phyloP scores from a whole-genome alignment of 2,329 filamentous ascomycete species.

The Colletotrichum orbiculare region DNA sequence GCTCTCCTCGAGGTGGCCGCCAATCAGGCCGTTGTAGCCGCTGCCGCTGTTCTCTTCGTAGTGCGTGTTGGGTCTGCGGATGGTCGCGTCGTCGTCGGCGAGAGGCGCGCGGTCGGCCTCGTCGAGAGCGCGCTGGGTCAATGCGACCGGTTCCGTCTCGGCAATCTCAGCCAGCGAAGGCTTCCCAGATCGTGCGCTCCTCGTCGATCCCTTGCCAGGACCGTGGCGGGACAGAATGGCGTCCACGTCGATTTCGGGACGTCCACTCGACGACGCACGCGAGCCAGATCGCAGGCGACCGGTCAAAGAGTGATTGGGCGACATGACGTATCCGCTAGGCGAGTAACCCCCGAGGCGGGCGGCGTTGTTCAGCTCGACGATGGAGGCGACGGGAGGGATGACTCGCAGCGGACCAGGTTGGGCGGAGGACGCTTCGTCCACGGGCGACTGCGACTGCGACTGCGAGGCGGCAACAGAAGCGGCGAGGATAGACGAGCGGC shows the following conservation, averaged over 20 bases:
- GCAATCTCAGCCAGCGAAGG: constrained; percentile 66
- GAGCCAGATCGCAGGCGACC: constrained; percentile 67
- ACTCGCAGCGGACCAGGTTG: constrained; percentile 49
- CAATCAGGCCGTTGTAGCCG: constrained; percentile 46
- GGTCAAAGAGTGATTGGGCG: constrained; percentile 72
- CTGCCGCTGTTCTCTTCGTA: constrained; percentile 27
- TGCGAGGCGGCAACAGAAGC: constrained; percentile 50
- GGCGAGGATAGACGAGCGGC: constrained; percentile 71
- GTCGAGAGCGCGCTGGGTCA: constrained; percentile 64
- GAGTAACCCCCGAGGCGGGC: constrained; percentile 78
- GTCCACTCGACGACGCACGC: constrained; percentile 54
- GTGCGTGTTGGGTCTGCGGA: constrained; percentile 41
- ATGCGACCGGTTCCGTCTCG: constrained; percentile 64
- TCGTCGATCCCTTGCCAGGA: constrained; percentile 64
- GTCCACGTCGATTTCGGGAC: constrained; percentile 55
- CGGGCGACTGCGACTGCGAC: constrained; percentile 37
- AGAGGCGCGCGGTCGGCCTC: constrained; percentile 59
- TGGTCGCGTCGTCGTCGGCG: constrained; percentile 51
- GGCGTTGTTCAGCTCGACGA: constrained; percentile 74
- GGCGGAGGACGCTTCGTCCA: constrained; percentile 38
- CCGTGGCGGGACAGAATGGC: constrained; percentile 61
- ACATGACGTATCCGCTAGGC: constrained; percentile 74
- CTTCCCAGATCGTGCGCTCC: constrained; percentile 62
- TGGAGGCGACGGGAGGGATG: constrained; percentile 67
- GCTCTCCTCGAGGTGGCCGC: constrained; percentile 46